A percentile compares a stretch with the other conserved stretches of the same genome.
Conservation (phyloP, 371 early-diverging fungal genomes). For the Mucor irregularis region DNA sequence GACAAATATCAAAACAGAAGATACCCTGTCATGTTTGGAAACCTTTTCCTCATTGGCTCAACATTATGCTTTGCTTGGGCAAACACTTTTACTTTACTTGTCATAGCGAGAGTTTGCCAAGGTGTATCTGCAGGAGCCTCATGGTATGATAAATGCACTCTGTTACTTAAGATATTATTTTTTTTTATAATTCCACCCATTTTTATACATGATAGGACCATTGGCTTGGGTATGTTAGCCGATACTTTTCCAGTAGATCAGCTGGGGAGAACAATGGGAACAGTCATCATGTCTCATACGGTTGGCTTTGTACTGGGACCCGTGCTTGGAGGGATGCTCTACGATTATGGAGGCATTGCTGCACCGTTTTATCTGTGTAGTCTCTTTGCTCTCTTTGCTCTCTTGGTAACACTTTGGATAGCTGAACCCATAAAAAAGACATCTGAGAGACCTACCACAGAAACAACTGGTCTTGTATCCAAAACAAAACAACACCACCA, state of each 20-base stretch:
- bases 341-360: slow-evolving; percentile 52
- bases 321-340: slow-evolving; percentile 68
- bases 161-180: not conserved
- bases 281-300: slow-evolving; percentile 28
- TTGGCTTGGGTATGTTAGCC: slow-evolving; percentile 69
- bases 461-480: too few species aligned
- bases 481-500: too few species aligned
- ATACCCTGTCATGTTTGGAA: slow-evolving; percentile 67
- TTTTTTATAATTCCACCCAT: not conserved
- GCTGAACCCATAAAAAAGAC: slow-evolving; percentile 53
- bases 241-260: slow-evolving; percentile 61
- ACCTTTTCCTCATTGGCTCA: slow-evolving; percentile 53
- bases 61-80: slow-evolving; percentile 63
- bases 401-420: slow-evolving; percentile 50
- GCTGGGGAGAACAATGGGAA: slow-evolving; percentile 67
- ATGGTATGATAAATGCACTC: slow-evolving; percentile 48
- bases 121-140: slow-evolving; percentile 70
- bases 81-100: slow-evolving; percentile 55
- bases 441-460: too few species aligned
- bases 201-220: slow-evolving; percentile 31
- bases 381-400: slow-evolving; percentile 55
- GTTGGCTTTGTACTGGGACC: slow-evolving; percentile 59
- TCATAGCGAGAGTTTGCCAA: slow-evolving; percentile 65
- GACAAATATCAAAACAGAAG: slow-evolving; percentile 63
- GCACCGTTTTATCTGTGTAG: slow-evolving; percentile 69